Evolutionary conservation across 352 stramenopile species (phyloP).

Genomic region (Plasmopara viticola): DNA sequence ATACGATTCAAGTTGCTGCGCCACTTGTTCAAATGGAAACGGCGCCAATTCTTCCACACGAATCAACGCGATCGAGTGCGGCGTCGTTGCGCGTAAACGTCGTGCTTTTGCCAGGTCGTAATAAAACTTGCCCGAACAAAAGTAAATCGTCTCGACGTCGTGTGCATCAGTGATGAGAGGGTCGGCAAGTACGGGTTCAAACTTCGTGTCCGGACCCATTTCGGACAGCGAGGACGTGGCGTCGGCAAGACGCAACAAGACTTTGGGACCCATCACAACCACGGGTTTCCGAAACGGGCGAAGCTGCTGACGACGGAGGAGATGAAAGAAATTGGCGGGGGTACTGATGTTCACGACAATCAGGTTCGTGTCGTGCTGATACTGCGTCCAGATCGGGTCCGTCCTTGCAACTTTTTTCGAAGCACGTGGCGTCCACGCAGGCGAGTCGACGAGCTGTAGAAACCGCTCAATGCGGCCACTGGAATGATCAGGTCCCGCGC

Average conservation of each 20-base stretch:
- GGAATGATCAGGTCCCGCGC: slow-evolving; percentile 83
- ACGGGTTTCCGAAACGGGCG: slow-evolving; percentile 70
- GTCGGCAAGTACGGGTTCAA: slow-evolving; percentile 66
- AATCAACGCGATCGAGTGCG: slow-evolving; percentile 56
- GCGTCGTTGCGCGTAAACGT: slow-evolving; percentile 32
- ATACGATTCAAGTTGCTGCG: slow-evolving; percentile 45
- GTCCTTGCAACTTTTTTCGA: slow-evolving; percentile 25
- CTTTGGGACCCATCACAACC: slow-evolving; percentile 76
- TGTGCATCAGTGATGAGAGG: slow-evolving; percentile 34
- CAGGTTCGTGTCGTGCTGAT: slow-evolving; percentile 75
- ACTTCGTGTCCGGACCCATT: slow-evolving; percentile 46
- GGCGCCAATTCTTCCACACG: slow-evolving; percentile 79
- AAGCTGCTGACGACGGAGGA: slow-evolving; percentile 87
- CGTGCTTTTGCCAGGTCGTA: slow-evolving; percentile 77
- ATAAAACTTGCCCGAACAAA: slow-evolving; percentile 84
- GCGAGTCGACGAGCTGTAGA: slow-evolving; percentile 79
- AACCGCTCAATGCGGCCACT: slow-evolving; percentile 81
- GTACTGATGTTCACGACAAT: slow-evolving; percentile 82
- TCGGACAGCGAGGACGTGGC: slow-evolving; percentile 62
- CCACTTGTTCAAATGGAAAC: slow-evolving; percentile 75
- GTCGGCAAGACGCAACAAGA: slow-evolving; percentile 58
- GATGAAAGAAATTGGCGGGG: slow-evolving; percentile 96
- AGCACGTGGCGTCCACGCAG: slow-evolving; percentile 34
- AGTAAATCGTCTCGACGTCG: slow-evolving; percentile 64
- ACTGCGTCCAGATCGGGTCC: slow-evolving; percentile 42